phyloP scores from a whole-genome alignment of 2,329 filamentous ascomycete genomes.

The Plenodomus lindquistii region DNA sequence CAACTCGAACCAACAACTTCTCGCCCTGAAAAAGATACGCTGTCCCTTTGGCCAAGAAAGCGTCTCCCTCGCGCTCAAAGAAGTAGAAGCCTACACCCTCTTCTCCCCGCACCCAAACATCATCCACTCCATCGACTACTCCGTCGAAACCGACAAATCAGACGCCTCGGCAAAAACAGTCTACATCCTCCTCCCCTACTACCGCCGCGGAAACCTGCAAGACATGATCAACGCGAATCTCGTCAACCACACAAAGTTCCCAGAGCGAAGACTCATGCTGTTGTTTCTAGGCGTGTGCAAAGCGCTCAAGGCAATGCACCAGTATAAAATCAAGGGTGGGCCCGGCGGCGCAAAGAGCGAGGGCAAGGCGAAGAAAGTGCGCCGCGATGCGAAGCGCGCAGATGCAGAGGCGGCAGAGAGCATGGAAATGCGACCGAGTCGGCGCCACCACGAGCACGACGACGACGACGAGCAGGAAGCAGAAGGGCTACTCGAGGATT shows the following conservation, averaged over 20 bases:
- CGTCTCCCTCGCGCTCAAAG: slow-evolving; percentile 90
- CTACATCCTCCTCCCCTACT: slow-evolving; percentile 95
- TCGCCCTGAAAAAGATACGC: slow-evolving; percentile 97
- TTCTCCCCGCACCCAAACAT: slow-evolving; percentile 84
- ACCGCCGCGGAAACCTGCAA: slow-evolving; percentile 91
- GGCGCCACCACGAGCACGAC: slow-evolving; percentile 50
- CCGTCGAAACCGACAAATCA: slow-evolving; percentile 72
- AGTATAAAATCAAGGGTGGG: slow-evolving; percentile 70
- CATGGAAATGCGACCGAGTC: slow-evolving; percentile 49
- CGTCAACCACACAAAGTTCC: slow-evolving; percentile 90
- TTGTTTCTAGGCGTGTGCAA: slow-evolving; percentile 91
- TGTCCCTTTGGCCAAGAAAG: slow-evolving; percentile 98
- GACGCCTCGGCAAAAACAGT: slow-evolving; percentile 83
- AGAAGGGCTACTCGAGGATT: slow-evolving; percentile 80
- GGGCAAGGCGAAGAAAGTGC: slow-evolving; percentile 59
- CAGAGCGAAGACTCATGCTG: slow-evolving; percentile 83
- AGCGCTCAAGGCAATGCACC: slow-evolving; percentile 87
- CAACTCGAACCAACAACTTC: slow-evolving; percentile 77
- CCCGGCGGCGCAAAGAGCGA: slow-evolving; percentile 55
- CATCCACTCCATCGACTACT: slow-evolving; percentile 83
- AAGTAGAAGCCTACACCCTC: slow-evolving; percentile 94
- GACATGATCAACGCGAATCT: slow-evolving; percentile 98
- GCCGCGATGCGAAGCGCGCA: slow-evolving; percentile 59
- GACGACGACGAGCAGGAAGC: slow-evolving; percentile 75
- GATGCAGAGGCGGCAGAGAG: slow-evolving; percentile 54